A percentile compares a stretch with the other conserved stretches of the same genome.
Conservation (phyloP, 192 early-diverging fungal genomes). For the Thamnidium elegans region DNA sequence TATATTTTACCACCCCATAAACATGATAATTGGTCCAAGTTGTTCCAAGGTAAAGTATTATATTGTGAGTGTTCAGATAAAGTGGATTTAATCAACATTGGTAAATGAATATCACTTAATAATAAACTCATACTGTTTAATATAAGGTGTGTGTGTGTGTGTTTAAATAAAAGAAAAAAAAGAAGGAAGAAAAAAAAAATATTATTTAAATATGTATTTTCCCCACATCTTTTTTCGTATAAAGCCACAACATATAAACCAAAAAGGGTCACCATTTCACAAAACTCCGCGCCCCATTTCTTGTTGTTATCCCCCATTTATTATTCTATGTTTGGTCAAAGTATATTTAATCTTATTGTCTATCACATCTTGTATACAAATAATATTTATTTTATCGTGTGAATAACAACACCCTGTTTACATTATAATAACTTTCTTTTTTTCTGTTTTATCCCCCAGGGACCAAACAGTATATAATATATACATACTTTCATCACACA, state of each 20-base stretch:
- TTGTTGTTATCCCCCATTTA: too few species aligned
- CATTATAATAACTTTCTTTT: too few species aligned
- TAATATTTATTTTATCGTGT: too few species aligned
- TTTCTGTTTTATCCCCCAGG: too few species aligned
- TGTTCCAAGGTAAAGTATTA: conserved; percentile 14
- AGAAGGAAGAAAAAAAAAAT: background rate
- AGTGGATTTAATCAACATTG: conserved; percentile 4
- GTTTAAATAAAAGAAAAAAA: background rate
- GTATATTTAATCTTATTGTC: too few species aligned
- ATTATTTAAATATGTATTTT: background rate
- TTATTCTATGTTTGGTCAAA: too few species aligned
- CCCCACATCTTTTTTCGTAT: background rate
- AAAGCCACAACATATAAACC: background rate
- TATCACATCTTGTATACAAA: too few species aligned
- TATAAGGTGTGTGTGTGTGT: background rate
- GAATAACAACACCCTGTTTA: too few species aligned
- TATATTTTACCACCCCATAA: conserved; percentile 15
- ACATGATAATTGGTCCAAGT: conserved; percentile 11
- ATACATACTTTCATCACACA: too few species aligned
- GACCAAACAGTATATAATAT: too few species aligned
- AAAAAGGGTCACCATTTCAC: too few species aligned
- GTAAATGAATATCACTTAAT: conserved; percentile 13
- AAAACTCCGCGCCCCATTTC: too few species aligned
- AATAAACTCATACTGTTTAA: background rate
- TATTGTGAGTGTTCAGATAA: conserved; percentile 2